Conservation (phyloP, 2,329 filamentous ascomycete genomes). For the Exophiala dermatitidis region DNA sequence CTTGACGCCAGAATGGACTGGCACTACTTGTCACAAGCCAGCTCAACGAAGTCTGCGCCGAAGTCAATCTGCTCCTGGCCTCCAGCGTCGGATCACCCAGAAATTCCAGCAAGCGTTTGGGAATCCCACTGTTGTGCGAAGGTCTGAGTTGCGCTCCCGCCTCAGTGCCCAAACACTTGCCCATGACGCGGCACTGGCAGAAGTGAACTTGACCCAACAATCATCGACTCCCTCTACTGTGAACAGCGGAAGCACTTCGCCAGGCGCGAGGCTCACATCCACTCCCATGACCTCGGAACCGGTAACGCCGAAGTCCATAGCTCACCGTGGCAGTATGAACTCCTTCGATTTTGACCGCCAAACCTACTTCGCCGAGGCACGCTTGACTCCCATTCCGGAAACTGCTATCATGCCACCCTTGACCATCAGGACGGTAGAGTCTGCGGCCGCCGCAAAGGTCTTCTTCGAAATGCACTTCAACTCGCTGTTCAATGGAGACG, state of each 20-base stretch:
- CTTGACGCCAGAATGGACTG: not conserved
- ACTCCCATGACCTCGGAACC: conserved; percentile 22
- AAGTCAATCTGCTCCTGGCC: conserved; percentile 17
- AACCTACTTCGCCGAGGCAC: not conserved
- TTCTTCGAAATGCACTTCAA: conserved; percentile 82
- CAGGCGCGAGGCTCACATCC: conserved; percentile 2
- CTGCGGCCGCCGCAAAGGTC: conserved; percentile 71
- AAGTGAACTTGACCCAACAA: not conserved
- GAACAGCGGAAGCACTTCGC: conserved; percentile 14
- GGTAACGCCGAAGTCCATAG: conserved; percentile 13
- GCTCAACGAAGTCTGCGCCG: conserved; percentile 3
- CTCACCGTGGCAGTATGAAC: conserved; percentile 8
- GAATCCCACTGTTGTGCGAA: conserved; percentile 23
- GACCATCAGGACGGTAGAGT: conserved; percentile 59
- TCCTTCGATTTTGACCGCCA: conserved; percentile 13
- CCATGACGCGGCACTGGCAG: conserved; percentile 2
- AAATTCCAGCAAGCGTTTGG: conserved; percentile 18
- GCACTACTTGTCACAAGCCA: not conserved
- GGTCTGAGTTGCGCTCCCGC: conserved; percentile 18
- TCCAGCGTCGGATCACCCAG: conserved; percentile 14
- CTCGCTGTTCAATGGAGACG: conserved; percentile 52
- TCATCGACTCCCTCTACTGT: conserved; percentile 21
- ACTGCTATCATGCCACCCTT: not conserved
- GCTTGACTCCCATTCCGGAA: conserved; percentile 22
- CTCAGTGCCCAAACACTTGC: conserved; percentile 23